These are phyloP conservation scores for Alternaria arborescens DNA, from an alignment of 2,329 filamentous ascomycete species.

Conservation along the genomic window DNA sequence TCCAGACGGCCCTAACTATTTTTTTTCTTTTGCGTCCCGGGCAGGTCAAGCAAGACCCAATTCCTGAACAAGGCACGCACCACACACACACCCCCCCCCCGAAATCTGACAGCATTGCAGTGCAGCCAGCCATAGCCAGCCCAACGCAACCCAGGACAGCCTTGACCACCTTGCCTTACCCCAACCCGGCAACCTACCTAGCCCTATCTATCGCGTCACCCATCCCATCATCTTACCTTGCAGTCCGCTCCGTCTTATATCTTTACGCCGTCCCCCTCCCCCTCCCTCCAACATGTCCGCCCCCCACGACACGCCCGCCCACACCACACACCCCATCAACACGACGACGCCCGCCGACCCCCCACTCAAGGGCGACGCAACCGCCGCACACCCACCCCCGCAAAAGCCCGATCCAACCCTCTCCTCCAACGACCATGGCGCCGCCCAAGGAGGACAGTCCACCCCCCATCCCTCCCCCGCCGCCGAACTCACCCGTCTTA, in stretches of 20 bases:
- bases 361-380: conserved; percentile 34
- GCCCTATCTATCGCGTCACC: conserved; percentile 20
- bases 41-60: conserved; percentile 15
- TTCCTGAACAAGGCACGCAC: background rate
- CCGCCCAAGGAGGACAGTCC: conserved; percentile 59
- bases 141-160: too few species aligned
- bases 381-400: conserved; percentile 44
- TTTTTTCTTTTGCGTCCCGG: conserved; percentile 23
- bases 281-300: conserved; percentile 45
- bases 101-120: conserved; percentile 24
- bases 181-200: conserved; percentile 17
- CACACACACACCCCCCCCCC: conserved; percentile 2
- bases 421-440: conserved; percentile 45
- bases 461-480: conserved; percentile 59
- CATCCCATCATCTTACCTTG: conserved; percentile 17
- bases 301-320: conserved; percentile 31
- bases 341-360: conserved; percentile 29
- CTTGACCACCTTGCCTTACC: background rate
- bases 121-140: conserved; percentile 14
- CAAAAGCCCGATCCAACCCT: conserved; percentile 47
- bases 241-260: conserved; percentile 20
- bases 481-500: conserved; percentile 65
- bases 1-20: conserved; percentile 24
- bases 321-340: conserved; percentile 29
- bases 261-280: conserved; percentile 18